These are phyloP conservation scores for Cornus controversa DNA, from an alignment of 148 eudicot species.

Conservation along the genomic window DNA sequence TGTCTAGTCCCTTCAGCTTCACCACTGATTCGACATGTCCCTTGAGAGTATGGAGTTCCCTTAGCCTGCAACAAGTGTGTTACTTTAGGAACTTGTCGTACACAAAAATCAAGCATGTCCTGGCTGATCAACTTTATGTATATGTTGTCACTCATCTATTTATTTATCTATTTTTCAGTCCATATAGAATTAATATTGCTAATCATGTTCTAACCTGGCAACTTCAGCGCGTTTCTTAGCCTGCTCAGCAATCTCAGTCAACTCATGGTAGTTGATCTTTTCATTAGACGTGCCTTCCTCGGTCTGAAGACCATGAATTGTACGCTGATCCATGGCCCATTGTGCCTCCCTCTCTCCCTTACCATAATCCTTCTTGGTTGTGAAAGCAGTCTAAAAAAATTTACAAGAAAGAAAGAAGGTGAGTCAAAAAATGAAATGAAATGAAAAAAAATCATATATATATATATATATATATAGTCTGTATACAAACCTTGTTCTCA, in stretches of 20 bases:
- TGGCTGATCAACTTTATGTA: too few species aligned
- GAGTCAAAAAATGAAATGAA: not conserved
- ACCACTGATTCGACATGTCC: constrained; percentile 69
- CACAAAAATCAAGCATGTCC: not conserved
- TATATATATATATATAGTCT: not conserved
- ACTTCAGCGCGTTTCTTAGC: constrained; percentile 55
- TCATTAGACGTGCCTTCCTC: constrained; percentile 17
- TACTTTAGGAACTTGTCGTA: not conserved
- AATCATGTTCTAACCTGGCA: constrained; percentile 40
- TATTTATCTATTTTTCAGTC: too few species aligned
- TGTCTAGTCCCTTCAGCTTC: constrained; percentile 66
- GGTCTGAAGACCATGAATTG: constrained; percentile 56
- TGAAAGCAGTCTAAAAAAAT: constrained; percentile 41
- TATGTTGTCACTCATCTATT: too few species aligned
- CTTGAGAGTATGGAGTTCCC: constrained; percentile 68
- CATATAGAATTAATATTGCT: too few species aligned
- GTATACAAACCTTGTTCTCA: constrained; percentile 39
- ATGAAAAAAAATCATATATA: not conserved
- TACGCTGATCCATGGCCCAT: constrained; percentile 55
- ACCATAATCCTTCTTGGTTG: constrained; percentile 57
- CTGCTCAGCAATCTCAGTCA: constrained; percentile 50
- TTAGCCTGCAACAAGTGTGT: constrained; percentile 34
- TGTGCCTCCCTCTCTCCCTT: constrained; percentile 64
- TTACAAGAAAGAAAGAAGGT: not conserved
- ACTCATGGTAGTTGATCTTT: constrained; percentile 26